Percentiles rank a stretch among this genome's conserved stretches.
Evolutionary conservation across 176 grass and related monocot genomes (phyloP).

Genomic region (Neostapfia colusana): DNA sequence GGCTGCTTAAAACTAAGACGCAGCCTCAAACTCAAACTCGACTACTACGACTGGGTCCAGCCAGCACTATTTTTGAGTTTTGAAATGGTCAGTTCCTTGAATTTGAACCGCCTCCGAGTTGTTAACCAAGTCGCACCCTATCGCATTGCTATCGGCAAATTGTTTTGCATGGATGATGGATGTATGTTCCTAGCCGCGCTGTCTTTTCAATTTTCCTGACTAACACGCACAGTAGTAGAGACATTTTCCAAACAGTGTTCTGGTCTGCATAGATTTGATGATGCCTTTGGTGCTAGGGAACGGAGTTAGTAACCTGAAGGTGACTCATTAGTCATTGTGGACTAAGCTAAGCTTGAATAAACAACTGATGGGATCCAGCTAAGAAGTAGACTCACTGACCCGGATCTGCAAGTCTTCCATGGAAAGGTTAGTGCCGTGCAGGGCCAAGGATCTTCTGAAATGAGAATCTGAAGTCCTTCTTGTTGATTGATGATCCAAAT

Average conservation of each 20-base stretch:
- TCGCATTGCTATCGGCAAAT: not conserved
- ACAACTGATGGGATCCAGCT: not conserved
- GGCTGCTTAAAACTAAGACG: too few relatives aligned
- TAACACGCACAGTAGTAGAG: too few relatives aligned
- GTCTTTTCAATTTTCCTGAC: too few relatives aligned
- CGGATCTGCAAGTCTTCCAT: slow-evolving; percentile 8
- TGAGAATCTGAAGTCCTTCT: not conserved
- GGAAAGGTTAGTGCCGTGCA: not conserved
- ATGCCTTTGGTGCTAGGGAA: slow-evolving; percentile 20
- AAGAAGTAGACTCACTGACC: not conserved
- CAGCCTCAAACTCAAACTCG: not conserved
- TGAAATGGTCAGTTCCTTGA: slow-evolving; percentile 8
- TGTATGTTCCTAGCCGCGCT: not conserved
- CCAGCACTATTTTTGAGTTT: not conserved
- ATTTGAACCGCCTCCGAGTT: not conserved
- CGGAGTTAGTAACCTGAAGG: not conserved
- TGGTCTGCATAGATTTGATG: not conserved
- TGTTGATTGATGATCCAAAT: too few relatives aligned
- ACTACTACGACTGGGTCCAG: too few relatives aligned
- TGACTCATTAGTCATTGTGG: not conserved
- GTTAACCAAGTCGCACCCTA: not conserved
- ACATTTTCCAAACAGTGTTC: too few relatives aligned
- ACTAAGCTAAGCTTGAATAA: not conserved
- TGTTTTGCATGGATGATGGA: not conserved
- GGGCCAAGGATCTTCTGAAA: not conserved